Evolutionary conservation across 345 rosid species (phyloP), one percentile per base, ranked within the genome.

Genomic region (Gossypioides kirkii): DNA sequence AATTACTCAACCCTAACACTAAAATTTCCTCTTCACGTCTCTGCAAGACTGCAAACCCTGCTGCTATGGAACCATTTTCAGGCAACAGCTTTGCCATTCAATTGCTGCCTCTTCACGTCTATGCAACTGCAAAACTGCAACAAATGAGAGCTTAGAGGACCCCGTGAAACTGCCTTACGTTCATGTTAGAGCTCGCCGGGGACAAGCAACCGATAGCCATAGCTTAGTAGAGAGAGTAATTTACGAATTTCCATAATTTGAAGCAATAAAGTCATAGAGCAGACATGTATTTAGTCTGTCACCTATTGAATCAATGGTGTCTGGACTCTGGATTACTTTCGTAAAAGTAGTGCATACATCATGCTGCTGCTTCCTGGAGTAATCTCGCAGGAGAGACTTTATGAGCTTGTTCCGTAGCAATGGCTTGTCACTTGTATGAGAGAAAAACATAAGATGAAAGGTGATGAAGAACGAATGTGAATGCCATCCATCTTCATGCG

Each of bases 171-270:
- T 89, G 18, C 94, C 94, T 25, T 87, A 87, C 76, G 94, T 89
- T 50, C 94, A 89, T 32, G 94, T 89, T 69, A 82, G 94, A 76
- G 94, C 90, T 77, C 91, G 90, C 68, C 90, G 91, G 45, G 94
- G 94, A 74, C 91, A 87, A 80, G 94, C 94, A 17, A 89, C 94
- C 0, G 94, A 89, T 78, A 89, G 90, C 80, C 94, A 89, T 83
- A 89, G 94, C 87, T 80, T 89, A 76, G 91, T 91, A 64, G 94
- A 89, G 80, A 70, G 94, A 81, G 94, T 89, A 87, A 82, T 69
- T 52, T 53, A 28, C 17, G n/a, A 69, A 49, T 69, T 53, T 32
- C 49, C 70, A 71, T 45, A 14, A 26, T 46, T 54, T 41, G 49
- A 45, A 66, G 70, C n/a, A 2, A 23, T 20, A 10, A 42, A 26